Percentiles rank a stretch among this genome's conserved stretches.
Evolutionary conservation across 2,329 filamentous ascomycete genomes (phyloP).

Genomic region (Microsporum ferrugineum): DNA sequence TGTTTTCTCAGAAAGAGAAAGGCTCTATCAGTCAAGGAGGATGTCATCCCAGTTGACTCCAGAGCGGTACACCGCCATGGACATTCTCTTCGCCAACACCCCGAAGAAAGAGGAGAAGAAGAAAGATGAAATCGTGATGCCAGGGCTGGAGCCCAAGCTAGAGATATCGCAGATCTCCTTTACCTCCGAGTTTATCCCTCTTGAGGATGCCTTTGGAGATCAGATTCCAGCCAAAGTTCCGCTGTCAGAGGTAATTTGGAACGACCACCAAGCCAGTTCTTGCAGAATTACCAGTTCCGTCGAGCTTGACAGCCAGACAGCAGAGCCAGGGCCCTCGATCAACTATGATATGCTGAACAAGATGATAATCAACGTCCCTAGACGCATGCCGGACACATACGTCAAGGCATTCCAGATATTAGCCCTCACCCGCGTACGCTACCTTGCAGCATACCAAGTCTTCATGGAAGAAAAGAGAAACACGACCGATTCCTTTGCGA

Average conservation of each 20-base stretch:
- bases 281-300: background rate
- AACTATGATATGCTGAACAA: constrained; percentile 10
- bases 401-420: constrained; percentile 3
- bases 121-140: background rate
- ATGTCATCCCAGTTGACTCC: background rate
- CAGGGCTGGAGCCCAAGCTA: background rate
- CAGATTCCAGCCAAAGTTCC: background rate
- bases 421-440: constrained; percentile 2
- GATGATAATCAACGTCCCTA: constrained; percentile 1
- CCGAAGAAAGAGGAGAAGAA: background rate
- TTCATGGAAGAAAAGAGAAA: background rate
- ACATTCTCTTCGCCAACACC: background rate
- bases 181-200: background rate
- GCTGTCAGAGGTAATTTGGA: background rate
- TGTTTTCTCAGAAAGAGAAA: too few relatives aligned
- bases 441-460: constrained; percentile 7
- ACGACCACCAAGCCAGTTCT: background rate
- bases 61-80: background rate
- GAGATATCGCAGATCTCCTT: background rate
- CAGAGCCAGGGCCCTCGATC: constrained; percentile 10
- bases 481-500: background rate
- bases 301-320: background rate
- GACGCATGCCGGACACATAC: background rate
- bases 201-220: background rate
- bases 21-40: too few relatives aligned